These are phyloP conservation scores for Paragyromitra xinjiangensis DNA, from an alignment of 495 filamentous ascomycete genomes.

Conservation along the genomic window DNA sequence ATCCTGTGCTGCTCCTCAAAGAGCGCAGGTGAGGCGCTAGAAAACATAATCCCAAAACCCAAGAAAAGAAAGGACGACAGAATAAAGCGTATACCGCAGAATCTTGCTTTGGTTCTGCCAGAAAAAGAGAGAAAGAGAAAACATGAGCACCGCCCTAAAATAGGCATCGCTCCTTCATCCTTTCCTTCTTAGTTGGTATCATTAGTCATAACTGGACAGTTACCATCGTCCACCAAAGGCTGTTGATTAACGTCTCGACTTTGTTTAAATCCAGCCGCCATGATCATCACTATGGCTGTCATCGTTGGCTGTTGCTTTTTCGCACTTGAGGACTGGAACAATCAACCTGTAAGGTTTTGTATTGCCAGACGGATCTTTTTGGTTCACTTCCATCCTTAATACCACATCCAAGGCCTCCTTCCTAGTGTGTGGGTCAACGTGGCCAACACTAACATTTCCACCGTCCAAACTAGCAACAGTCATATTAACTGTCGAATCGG, in stretches of 20 bases:
- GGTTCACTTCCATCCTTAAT: conserved; percentile 85
- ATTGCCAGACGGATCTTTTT: conserved; percentile 84
- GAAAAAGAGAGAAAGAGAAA: not conserved
- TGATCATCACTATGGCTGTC: conserved; percentile 18
- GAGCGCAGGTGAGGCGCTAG: not conserved
- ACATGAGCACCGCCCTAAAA: not conserved
- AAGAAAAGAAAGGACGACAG: not conserved
- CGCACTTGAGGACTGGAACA: conserved; percentile 72
- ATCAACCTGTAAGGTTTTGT: conserved; percentile 87
- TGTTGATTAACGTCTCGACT: not conserved
- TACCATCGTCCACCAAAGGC: not conserved
- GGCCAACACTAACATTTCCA: not conserved
- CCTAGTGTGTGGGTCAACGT: conserved; percentile 49
- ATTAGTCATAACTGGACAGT: not conserved
- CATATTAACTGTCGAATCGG: not conserved
- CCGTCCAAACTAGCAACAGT: conserved; percentile 29
- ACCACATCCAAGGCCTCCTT: conserved; percentile 82
- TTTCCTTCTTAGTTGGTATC: not conserved
- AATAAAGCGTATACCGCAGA: not conserved
- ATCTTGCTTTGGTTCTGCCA: not conserved
- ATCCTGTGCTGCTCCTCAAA: not conserved
- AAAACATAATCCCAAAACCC: conserved; percentile 17
- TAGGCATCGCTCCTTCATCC: not conserved
- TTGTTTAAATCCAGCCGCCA: conserved; percentile 46
- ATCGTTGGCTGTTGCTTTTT: not conserved